Percentiles rank a stretch among this genome's conserved stretches.
phyloP scores from a whole-genome alignment of 1,284 basidiomycete species.

The Xerocomus amazonicus region DNA sequence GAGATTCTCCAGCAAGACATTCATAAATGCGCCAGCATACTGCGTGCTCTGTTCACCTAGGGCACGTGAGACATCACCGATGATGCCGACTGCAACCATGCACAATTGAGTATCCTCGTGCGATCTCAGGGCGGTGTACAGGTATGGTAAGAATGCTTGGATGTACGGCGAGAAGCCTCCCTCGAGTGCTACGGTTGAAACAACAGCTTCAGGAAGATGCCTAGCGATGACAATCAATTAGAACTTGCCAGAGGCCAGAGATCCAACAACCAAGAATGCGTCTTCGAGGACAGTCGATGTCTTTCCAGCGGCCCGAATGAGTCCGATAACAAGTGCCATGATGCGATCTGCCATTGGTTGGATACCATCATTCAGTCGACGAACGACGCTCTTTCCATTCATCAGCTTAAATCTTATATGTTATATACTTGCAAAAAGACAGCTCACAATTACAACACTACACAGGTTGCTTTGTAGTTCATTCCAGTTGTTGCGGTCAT shows the following conservation, averaged over 20 bases:
- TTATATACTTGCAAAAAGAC: background rate
- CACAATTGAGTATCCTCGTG: conserved; percentile 96
- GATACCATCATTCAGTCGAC: conserved; percentile 81
- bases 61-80: conserved; percentile 93
- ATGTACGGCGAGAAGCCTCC: conserved; percentile 86
- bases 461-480: conserved; percentile 97
- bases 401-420: conserved; percentile 1
- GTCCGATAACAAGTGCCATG: conserved; percentile 88
- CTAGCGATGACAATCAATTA: background rate
- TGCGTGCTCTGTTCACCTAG: conserved; percentile 80
- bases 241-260: conserved; percentile 66
- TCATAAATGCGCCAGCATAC: conserved; percentile 89
- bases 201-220: background rate
- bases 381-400: conserved; percentile 66
- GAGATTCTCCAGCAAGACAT: conserved; percentile 86
- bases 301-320: conserved; percentile 86
- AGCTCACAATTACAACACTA: conserved; percentile 77
- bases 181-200: conserved; percentile 63
- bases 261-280: conserved; percentile 93
- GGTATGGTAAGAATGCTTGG: conserved; percentile 84
- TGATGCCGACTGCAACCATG: conserved; percentile 92
- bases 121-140: conserved; percentile 86
- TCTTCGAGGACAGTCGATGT: conserved; percentile 97
- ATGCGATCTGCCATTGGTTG: conserved; percentile 90
- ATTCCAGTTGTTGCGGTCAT: conserved; percentile 99